These are phyloP conservation scores for Porphyrellus cyaneotinctus DNA, from an alignment of 768 basidiomycete species.

Conservation along the genomic window DNA sequence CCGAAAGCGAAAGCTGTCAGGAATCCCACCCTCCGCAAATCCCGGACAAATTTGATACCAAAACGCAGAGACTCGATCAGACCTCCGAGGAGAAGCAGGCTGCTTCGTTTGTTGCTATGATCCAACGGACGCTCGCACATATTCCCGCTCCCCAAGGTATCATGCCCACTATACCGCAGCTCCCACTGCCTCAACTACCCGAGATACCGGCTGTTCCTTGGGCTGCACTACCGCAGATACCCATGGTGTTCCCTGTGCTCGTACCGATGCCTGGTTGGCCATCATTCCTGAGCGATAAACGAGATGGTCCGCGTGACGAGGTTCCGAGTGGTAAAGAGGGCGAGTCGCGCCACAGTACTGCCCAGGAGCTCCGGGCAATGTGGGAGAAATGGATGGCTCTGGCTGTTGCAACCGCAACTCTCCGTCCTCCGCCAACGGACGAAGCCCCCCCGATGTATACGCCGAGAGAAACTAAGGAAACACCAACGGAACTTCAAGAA, in stretches of 20 bases:
- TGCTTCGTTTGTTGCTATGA: constrained; percentile 60
- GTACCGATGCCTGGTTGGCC: constrained; percentile 67
- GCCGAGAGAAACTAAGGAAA: constrained; percentile 43
- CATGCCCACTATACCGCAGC: constrained; percentile 49
- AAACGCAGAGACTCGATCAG: constrained; percentile 15
- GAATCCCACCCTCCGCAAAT: not conserved
- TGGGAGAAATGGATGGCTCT: constrained; percentile 77
- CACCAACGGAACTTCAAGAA: constrained; percentile 1
- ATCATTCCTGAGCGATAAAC: constrained; percentile 54
- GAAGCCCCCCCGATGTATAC: constrained; percentile 73
- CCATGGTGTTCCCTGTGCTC: constrained; percentile 75
- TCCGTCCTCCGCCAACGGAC: constrained; percentile 41
- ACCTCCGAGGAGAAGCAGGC: constrained; percentile 35
- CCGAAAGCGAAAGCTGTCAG: not conserved
- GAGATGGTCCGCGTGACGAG: constrained; percentile 31
- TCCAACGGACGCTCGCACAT: constrained; percentile 68
- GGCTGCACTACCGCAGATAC: constrained; percentile 61
- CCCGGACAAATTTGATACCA: constrained; percentile 14
- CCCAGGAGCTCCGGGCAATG: constrained; percentile 61
- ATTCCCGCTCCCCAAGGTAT: constrained; percentile 55
- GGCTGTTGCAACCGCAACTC: constrained; percentile 46
- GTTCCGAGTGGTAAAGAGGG: constrained; percentile 31
- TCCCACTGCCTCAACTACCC: constrained; percentile 55
- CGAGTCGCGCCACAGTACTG: constrained; percentile 38
- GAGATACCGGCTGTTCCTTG: constrained; percentile 63